Base-by-base conservation (phyloP, 73 alveolate genomes). In the Paramecium caudatum region DNA sequence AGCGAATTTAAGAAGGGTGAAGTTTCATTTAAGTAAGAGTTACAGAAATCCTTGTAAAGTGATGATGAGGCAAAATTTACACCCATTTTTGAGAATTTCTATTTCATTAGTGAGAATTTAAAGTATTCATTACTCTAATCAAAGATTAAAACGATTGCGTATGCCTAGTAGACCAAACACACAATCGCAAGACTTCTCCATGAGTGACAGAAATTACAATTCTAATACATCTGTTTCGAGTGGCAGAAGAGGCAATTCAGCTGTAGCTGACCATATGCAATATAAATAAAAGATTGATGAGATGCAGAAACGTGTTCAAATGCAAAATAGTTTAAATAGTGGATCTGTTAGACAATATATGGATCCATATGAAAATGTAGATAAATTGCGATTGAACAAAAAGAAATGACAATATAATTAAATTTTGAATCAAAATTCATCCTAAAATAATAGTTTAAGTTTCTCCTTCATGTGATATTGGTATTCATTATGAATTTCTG, bases 1-100 rank as follows among this genome's bases (percentile, higher is more conserved):
- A 55, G 69, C 17, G 93, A 86, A 65, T 86, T 86, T 61, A 30
- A 47, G 2, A 63, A 61, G 10, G 93, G 93, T 5, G 93, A 86
- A 19, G 68, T 21, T 3, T 49, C 74, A 5, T 62, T 86, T 41
- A 74, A 74, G 23, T 39, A 36, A 23, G 68, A 65, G 17, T 65
- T 65, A 65, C 39, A 65, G 34, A 65, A 65, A 65, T 65, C 83
- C 15, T 65, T 65, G 34, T 65, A 65, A 33, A 65, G 83, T 13
- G 83, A 74, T 21, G 88, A 74, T 41, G 88, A 74, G 19, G 43
- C 36, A 19, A 74, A 74, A 37, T 74, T 74, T 45, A 74, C 43
- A 19, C 46, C 88, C 1, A 74, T 74, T 63, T 74, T 74, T 74
- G 88, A 74, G 32, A 74, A 74, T 13, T 74, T 74, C 55, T 74